Conservation (phyloP, 169 alveolate genomes). For the Eimeria sp. region DNA sequence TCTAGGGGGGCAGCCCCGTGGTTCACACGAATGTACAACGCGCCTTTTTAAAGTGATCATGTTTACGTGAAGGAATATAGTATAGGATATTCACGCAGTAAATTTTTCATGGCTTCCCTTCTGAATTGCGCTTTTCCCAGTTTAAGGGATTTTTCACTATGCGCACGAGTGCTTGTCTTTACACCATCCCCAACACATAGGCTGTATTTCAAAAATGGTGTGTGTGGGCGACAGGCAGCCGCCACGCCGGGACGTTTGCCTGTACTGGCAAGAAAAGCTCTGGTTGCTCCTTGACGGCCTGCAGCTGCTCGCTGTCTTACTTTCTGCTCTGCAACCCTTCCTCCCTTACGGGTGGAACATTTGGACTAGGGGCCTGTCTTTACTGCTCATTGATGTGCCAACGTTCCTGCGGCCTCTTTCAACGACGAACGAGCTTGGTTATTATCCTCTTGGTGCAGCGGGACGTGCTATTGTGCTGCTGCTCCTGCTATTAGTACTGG, state of each 20-base stretch:
- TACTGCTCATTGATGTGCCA: slow-evolving; percentile 9
- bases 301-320: slow-evolving; percentile 34
- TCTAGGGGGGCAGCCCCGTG: slow-evolving; percentile 6
- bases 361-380: background rate
- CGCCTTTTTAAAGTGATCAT: background rate
- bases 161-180: background rate
- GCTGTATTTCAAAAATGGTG: background rate
- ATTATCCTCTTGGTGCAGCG: slow-evolving; percentile 16
- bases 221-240: background rate
- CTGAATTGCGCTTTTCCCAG: too few relatives aligned
- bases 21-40: background rate
- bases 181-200: background rate
- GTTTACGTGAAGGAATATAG: too few relatives aligned
- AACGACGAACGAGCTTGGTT: slow-evolving; percentile 40
- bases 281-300: slow-evolving; percentile 63
- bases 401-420: slow-evolving; percentile 14
- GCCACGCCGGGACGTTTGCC: slow-evolving; percentile 47
- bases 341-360: slow-evolving; percentile 50
- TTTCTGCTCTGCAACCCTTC: slow-evolving; percentile 16
- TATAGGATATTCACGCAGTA: too few relatives aligned
- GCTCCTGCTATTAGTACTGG: slow-evolving; percentile 9
- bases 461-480: background rate
- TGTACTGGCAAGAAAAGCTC: slow-evolving; percentile 44
- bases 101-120: too few relatives aligned
- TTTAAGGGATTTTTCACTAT: background rate